Percentiles rank a stretch among this genome's conserved stretches.
Conservation (phyloP, 371 early-diverging fungal genomes). For the Mucor indicus region DNA sequence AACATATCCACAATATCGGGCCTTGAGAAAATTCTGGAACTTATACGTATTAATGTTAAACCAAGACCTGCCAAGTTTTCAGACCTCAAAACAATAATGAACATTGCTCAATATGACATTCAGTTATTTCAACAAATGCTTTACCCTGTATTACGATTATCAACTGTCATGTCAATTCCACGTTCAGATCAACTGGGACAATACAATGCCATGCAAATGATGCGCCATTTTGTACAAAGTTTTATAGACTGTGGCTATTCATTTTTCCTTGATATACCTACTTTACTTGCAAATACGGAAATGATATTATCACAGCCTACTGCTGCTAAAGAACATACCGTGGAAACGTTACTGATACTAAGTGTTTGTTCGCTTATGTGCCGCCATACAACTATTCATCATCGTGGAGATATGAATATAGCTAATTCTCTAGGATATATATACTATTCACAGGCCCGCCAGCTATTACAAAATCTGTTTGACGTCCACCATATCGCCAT, state of each 20-base stretch:
- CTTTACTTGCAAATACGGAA: slow-evolving; percentile 29
- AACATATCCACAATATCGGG: slow-evolving; percentile 45
- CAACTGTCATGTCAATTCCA: slow-evolving; percentile 5
- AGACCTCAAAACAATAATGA: slow-evolving; percentile 1
- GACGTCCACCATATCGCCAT: slow-evolving; percentile 38
- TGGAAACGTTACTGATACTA: slow-evolving; percentile 31
- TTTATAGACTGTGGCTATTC: slow-evolving; percentile 41
- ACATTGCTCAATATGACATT: slow-evolving; percentile 17
- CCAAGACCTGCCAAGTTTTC: slow-evolving; percentile 24
- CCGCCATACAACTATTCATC: slow-evolving; percentile 36
- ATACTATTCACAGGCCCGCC: slow-evolving; percentile 38
- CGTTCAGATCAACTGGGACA: slow-evolving; percentile 18
- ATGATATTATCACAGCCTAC: slow-evolving; percentile 28
- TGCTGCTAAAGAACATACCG: slow-evolving; percentile 27
- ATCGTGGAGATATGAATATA: slow-evolving; percentile 13
- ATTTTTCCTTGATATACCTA: slow-evolving; percentile 33
- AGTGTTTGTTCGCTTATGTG: slow-evolving; percentile 40
- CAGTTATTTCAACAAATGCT: slow-evolving; percentile 20
- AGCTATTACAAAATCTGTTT: slow-evolving; percentile 40
- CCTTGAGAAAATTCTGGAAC: slow-evolving; percentile 42
- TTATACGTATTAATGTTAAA: slow-evolving; percentile 39
- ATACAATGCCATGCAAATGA: slow-evolving; percentile 37
- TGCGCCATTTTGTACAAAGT: slow-evolving; percentile 38
- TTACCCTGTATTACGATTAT: slow-evolving; percentile 20
- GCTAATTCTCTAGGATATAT: slow-evolving; percentile 28